phyloP scores from a whole-genome alignment of 768 basidiomycete genomes.

The Mycena latifolia region DNA sequence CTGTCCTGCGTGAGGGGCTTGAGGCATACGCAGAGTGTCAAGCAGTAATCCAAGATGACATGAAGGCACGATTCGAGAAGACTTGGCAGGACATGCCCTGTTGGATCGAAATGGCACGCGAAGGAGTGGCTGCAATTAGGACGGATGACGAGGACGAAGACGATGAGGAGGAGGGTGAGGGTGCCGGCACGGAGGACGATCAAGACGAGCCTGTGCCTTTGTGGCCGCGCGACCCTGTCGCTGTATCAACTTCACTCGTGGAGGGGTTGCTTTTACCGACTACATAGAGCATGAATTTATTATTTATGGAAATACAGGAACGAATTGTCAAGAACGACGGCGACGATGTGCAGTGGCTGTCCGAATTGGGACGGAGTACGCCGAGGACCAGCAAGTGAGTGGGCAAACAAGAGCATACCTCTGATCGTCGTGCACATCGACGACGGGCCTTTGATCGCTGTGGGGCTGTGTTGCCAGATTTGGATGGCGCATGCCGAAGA shows the following conservation, averaged over 20 bases:
- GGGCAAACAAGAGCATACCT: not conserved
- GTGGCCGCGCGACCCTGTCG: not conserved
- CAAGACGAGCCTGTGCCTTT: not conserved
- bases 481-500: not conserved
- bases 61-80: slow-evolving; percentile 2
- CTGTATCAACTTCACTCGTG: not conserved
- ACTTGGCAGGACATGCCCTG: not conserved
- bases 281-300: not conserved
- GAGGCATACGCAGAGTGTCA: slow-evolving; percentile 8
- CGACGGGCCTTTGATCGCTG: not conserved
- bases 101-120: not conserved
- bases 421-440: not conserved
- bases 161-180: not conserved
- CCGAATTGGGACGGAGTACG: no score
- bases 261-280: not conserved
- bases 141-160: not conserved
- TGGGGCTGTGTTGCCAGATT: not conserved
- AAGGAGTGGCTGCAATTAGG: not conserved
- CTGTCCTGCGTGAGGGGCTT: not conserved
- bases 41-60: not conserved
- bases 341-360: no score
- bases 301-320: no score
- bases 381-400: no score
- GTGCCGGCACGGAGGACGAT: not conserved
- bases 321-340: no score